Percentiles rank a stretch among this genome's conserved stretches.
phyloP scores from a whole-genome alignment of 164 flowering plant species.

The Protea cynaroides region DNA sequence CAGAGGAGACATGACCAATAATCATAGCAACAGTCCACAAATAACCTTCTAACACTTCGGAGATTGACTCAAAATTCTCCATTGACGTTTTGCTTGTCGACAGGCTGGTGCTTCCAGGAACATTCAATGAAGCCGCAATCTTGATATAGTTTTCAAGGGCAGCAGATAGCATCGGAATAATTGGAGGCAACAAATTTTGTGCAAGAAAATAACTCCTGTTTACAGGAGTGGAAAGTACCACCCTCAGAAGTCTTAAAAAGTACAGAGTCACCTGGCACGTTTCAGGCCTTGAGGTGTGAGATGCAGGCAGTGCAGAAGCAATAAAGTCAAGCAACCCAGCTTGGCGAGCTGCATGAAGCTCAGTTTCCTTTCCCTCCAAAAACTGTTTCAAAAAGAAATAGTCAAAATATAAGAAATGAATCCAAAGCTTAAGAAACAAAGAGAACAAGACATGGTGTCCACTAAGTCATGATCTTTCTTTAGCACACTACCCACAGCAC shows the following conservation, averaged over 20 bases:
- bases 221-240: conserved; percentile 53
- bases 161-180: conserved; percentile 85
- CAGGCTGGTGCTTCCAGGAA: conserved; percentile 30
- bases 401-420: conserved; percentile 3
- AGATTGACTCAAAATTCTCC: conserved; percentile 64
- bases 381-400: conserved; percentile 37
- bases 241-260: conserved; percentile 67
- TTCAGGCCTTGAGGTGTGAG: conserved; percentile 90
- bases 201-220: conserved; percentile 84
- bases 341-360: conserved; percentile 85
- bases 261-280: conserved; percentile 79
- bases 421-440: not conserved
- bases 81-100: conserved; percentile 40
- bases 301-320: conserved; percentile 91
- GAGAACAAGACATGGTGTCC: not conserved
- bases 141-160: conserved; percentile 90
- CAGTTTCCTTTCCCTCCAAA: conserved; percentile 84
- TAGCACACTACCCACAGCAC: no score
- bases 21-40: conserved; percentile 61
- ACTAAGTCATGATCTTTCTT: no score
- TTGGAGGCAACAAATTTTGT: conserved; percentile 85
- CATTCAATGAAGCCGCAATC: conserved; percentile 67
- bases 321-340: conserved; percentile 92
- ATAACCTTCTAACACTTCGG: conserved; percentile 77
- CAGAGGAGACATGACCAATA: conserved; percentile 54